Base-by-base conservation (phyloP, 306 rosid species). In the Purshia tridentata region DNA sequence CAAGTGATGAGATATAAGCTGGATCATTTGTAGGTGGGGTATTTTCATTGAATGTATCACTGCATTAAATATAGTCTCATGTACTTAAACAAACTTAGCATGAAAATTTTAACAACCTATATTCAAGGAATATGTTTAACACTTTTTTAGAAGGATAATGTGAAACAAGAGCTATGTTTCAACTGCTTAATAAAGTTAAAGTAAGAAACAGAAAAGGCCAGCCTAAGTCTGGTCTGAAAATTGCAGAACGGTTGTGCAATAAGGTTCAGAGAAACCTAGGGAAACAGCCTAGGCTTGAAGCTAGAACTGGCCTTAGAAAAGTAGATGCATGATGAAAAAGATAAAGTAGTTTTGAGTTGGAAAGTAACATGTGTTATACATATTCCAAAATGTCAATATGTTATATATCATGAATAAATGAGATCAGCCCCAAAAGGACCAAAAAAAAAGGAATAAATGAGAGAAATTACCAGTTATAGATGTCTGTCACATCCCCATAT, bases 11-110 rank as follows among this genome's bases (percentile, higher is more conserved):
- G 65, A 93, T 91, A 80, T 91, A 93, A 11, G 60, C 76, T 5
- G 97, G 77, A 80, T 93, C 89, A 78, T 73, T 86, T 55, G 96
- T 85, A 64, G 98, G 98, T 41, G 98, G 97, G 70, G 90, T 56
- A 77, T 93, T 93, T 77, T 93, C 98, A n/a, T 93, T 93, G 83
- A 93, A 93, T 37, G 98, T 91, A 80, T 93, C 98, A 65, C 98
- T 93, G 84, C 87, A 85, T 79, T 58, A 40, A 81, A 69, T 23
- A 70, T 46, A 69, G 64, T 51, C 71, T 40, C 4, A 51, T n/a
- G 53, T 16, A 76, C 8, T 67, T 84, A 57, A 79, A 73, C 42
- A 71, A 70, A 8, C 67, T 42, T 44, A 16, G 22, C 16, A 65
- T 72, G 79, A 49, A 79, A 23, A 70, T 45, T 71, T 69, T 35